Evolutionary conservation across 2,329 filamentous ascomycete genomes (phyloP).

Genomic region (Colletotrichum echinochloae): DNA sequence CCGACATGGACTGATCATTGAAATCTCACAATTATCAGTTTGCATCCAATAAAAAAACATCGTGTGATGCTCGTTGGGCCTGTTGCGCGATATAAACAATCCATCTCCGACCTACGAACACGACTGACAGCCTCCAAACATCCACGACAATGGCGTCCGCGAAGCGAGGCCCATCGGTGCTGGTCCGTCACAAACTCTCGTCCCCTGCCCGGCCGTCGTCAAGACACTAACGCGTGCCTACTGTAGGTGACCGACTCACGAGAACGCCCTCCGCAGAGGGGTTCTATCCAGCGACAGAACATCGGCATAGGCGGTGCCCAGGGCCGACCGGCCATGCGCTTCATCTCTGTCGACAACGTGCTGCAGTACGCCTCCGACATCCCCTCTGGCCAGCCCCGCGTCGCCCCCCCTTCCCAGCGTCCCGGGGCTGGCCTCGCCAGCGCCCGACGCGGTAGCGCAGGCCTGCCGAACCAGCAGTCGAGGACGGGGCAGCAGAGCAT

Average conservation of each 20-base stretch:
- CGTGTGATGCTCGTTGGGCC: constrained; percentile 12
- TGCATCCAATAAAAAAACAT: background rate
- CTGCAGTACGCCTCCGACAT: constrained; percentile 95
- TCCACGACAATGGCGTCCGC: constrained; percentile 53
- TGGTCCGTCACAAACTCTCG: constrained; percentile 57
- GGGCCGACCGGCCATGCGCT: constrained; percentile 69
- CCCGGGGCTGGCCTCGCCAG: constrained; percentile 50
- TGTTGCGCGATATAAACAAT: constrained; percentile 11
- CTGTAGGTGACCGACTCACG: constrained; percentile 53
- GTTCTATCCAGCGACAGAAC: constrained; percentile 50
- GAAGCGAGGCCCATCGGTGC: constrained; percentile 71
- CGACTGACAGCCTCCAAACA: background rate
- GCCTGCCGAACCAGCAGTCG: constrained; percentile 50
- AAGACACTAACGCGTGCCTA: constrained; percentile 41
- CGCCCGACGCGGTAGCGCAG: constrained; percentile 35
- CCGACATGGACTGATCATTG: constrained; percentile 15
- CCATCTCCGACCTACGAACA: background rate
- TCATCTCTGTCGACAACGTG: constrained; percentile 93
- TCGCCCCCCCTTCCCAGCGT: constrained; percentile 66
- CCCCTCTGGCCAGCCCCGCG: constrained; percentile 89
- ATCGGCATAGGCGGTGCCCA: constrained; percentile 46
- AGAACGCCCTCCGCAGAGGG: constrained; percentile 50
- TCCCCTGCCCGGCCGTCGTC: background rate
- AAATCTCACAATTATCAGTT: background rate
- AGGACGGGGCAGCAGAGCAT: constrained; percentile 69